These are phyloP conservation scores for Penicillium fuscoglaucum DNA, from an alignment of 2,329 filamentous ascomycete genomes.

Conservation along the genomic window DNA sequence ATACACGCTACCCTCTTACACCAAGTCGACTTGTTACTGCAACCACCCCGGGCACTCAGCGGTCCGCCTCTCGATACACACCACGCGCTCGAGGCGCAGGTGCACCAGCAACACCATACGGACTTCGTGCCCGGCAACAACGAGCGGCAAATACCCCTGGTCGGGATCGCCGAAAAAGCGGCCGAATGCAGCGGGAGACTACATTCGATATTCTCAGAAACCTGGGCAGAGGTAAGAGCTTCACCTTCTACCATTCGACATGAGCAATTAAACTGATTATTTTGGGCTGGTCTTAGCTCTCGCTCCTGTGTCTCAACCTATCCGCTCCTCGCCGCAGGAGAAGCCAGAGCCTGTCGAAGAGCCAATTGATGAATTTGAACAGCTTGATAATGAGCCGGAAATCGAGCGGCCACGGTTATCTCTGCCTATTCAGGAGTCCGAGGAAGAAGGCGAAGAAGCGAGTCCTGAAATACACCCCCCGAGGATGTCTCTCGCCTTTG, in stretches of 20 bases:
- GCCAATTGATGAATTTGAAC: conserved; percentile 43
- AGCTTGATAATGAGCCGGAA: conserved; percentile 51
- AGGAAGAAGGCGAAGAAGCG: conserved; percentile 47
- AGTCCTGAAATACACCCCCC: conserved; percentile 41
- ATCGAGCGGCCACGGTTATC: conserved; percentile 44
- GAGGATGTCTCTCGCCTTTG: conserved; percentile 44
- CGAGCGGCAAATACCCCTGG: conserved; percentile 54
- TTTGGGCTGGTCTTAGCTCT: conserved; percentile 40
- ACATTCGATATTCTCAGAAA: conserved; percentile 56
- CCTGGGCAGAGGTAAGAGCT: conserved; percentile 50
- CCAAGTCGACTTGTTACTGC: conserved; percentile 34
- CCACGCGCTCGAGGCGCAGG: conserved; percentile 33
- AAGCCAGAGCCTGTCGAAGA: conserved; percentile 24
- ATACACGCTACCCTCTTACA: conserved; percentile 37
- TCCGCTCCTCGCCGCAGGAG: conserved; percentile 49
- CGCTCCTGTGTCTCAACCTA: conserved; percentile 49
- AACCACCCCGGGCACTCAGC: conserved; percentile 35
- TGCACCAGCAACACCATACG: conserved; percentile 57
- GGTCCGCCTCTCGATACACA: conserved; percentile 37
- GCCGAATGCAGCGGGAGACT: conserved; percentile 54
- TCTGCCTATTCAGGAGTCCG: conserved; percentile 49
- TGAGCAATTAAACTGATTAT: not conserved
- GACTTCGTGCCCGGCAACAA: conserved; percentile 55
- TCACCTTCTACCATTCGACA: not conserved
- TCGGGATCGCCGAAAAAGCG: conserved; percentile 52